Conservation (phyloP, 1,284 basidiomycete species). For the Malassezia vespertilionis region DNA sequence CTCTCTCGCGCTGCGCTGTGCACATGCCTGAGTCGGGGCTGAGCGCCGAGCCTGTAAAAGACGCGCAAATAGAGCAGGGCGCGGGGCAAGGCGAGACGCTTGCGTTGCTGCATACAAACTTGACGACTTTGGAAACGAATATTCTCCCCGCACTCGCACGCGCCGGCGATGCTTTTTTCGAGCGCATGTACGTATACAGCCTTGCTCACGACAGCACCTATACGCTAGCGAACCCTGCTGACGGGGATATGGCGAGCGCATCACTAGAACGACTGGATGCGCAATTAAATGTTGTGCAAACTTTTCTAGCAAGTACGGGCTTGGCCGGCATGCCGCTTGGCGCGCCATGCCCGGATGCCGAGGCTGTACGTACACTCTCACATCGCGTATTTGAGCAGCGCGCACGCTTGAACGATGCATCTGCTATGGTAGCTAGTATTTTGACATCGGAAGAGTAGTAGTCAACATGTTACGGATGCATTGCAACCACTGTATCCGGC, state of each 20-base stretch:
- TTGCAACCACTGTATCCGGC: constrained; percentile 5
- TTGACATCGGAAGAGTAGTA: background rate
- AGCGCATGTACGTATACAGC: constrained; percentile 3
- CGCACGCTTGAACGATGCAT: constrained; percentile 12
- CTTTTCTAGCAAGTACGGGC: background rate
- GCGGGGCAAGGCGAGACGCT: background rate
- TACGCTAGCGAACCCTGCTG: background rate
- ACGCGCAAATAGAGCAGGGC: no score
- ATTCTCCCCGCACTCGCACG: background rate
- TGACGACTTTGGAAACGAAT: background rate
- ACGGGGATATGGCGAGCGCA: background rate
- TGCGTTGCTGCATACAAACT: background rate
- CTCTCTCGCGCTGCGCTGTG: no score
- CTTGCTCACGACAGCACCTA: background rate
- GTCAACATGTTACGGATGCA: background rate
- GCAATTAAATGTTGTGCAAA: background rate
- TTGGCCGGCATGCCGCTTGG: constrained; percentile 9
- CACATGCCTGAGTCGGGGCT: no score
- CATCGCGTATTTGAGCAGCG: constrained; percentile 12
- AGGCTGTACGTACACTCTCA: background rate
- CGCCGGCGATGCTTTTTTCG: constrained; percentile 3
- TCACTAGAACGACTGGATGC: background rate
- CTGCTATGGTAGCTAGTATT: constrained; percentile 10
- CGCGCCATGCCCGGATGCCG: background rate
- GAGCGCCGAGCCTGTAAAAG: no score